Evolutionary conservation across 768 basidiomycete species (phyloP).

Genomic region (Hysterangium stoloniferum): DNA sequence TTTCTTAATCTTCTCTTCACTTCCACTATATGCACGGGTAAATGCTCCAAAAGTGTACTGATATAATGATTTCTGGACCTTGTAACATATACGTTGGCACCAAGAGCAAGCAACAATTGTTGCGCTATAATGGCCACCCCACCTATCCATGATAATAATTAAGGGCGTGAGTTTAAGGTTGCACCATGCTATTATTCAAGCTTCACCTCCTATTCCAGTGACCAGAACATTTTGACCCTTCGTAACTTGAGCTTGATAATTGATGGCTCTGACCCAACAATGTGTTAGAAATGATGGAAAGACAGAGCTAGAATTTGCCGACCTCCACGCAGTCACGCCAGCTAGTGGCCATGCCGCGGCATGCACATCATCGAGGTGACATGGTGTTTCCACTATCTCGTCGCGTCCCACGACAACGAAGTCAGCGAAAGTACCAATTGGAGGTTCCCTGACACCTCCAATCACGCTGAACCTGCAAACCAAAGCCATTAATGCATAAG

Average conservation of each 20-base stretch:
- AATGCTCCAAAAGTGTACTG: not conserved
- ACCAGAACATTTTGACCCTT: constrained; percentile 68
- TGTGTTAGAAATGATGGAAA: not conserved
- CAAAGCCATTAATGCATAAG: constrained; percentile 7
- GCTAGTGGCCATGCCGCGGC: constrained; percentile 72
- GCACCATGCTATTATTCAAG: not conserved
- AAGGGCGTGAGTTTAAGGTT: not conserved
- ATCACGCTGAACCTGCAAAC: constrained; percentile 51
- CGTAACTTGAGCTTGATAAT: constrained; percentile 57
- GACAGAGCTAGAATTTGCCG: constrained; percentile 10
- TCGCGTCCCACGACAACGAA: constrained; percentile 67
- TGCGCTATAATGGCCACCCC: constrained; percentile 74
- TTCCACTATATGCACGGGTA: constrained; percentile 33
- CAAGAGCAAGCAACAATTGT: constrained; percentile 67
- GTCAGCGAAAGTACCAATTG: constrained; percentile 68
- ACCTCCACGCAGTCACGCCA: constrained; percentile 84
- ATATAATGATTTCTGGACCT: constrained; percentile 19
- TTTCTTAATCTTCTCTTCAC: constrained; percentile 56
- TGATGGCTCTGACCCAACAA: constrained; percentile 41
- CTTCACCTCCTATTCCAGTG: constrained; percentile 64
- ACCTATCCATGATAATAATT: constrained; percentile 22
- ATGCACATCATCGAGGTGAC: constrained; percentile 60
- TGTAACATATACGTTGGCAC: constrained; percentile 78
- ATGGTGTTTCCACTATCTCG: constrained; percentile 50
- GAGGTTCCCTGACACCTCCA: constrained; percentile 47